These are phyloP conservation scores for Ceratobasidium sp. DNA, from an alignment of 1,284 basidiomycete species.

Conservation along the genomic window DNA sequence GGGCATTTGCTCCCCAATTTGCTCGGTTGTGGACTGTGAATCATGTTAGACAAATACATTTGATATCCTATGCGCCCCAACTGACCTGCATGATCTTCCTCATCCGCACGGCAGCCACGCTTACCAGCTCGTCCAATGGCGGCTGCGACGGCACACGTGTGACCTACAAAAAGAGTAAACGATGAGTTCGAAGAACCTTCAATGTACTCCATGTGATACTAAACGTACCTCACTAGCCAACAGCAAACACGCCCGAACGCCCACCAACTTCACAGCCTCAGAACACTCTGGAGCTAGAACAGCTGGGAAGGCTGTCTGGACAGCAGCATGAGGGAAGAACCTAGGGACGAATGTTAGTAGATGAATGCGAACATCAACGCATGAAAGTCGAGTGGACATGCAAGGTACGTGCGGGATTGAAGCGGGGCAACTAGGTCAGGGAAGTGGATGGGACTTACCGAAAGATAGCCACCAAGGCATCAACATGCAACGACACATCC, in stretches of 20 bases:
- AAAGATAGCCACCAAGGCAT: slow-evolving; percentile 76
- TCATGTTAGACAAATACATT: background rate
- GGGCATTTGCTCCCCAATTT: slow-evolving; percentile 67
- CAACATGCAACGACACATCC: slow-evolving; percentile 82
- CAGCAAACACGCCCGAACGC: slow-evolving; percentile 74
- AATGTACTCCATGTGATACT: background rate
- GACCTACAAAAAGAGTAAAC: slow-evolving; percentile 59
- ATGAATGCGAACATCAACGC: background rate
- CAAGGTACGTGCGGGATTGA: too few species aligned
- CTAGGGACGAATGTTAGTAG: background rate
- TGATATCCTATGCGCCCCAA: background rate
- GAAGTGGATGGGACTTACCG: slow-evolving; percentile 6
- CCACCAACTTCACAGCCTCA: slow-evolving; percentile 83
- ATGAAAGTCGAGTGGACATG: background rate
- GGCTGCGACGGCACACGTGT: slow-evolving; percentile 70
- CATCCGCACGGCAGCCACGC: slow-evolving; percentile 32
- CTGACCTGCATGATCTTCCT: slow-evolving; percentile 44
- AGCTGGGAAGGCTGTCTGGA: slow-evolving; percentile 68
- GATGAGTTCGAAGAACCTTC: slow-evolving; percentile 26
- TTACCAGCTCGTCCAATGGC: slow-evolving; percentile 55
- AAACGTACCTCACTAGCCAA: slow-evolving; percentile 56
- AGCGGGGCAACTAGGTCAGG: background rate
- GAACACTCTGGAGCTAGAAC: slow-evolving; percentile 81
- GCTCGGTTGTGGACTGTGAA: slow-evolving; percentile 38
- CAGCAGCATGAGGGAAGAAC: slow-evolving; percentile 65